phyloP scores from a whole-genome alignment of 2,329 filamentous ascomycete species.

The Cryphonectria carpinicola region DNA sequence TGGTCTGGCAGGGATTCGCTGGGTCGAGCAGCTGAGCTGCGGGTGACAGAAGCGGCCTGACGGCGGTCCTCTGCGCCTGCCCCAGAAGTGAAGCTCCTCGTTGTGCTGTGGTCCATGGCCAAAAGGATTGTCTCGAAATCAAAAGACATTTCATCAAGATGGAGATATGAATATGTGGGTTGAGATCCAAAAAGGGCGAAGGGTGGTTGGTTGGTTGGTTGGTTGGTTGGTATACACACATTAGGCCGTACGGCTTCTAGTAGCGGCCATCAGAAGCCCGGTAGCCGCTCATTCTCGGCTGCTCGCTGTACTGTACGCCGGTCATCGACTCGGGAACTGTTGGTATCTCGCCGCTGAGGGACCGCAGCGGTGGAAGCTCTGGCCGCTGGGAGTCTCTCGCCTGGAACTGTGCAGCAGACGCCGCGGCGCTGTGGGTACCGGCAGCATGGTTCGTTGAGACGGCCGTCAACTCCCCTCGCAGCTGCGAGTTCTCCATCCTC shows the following conservation, averaged over 20 bases:
- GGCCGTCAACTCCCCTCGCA: constrained; percentile 43
- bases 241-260: constrained; percentile 31
- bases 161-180: not conserved
- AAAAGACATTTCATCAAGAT: too few species aligned
- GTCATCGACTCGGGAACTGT: constrained; percentile 64
- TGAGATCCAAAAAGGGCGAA: not conserved
- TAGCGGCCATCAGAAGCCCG: constrained; percentile 41
- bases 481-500: constrained; percentile 53
- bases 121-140: constrained; percentile 1
- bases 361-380: constrained; percentile 61
- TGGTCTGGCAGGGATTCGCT: not conserved
- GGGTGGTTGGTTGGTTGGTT: too few species aligned
- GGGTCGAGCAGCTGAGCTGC: not conserved
- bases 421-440: constrained; percentile 30
- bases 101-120: not conserved
- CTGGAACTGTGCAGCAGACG: constrained; percentile 34
- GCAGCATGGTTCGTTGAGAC: constrained; percentile 33
- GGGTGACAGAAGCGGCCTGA: not conserved
- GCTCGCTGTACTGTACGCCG: constrained; percentile 63
- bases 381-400: constrained; percentile 42
- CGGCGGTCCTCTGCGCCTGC: not conserved
- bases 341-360: constrained; percentile 49
- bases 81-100: not conserved
- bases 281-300: constrained; percentile 51
- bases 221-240: too few species aligned